phyloP scores from a whole-genome alignment of 768 basidiomycete species.

The Pulveroboletus sp. region DNA sequence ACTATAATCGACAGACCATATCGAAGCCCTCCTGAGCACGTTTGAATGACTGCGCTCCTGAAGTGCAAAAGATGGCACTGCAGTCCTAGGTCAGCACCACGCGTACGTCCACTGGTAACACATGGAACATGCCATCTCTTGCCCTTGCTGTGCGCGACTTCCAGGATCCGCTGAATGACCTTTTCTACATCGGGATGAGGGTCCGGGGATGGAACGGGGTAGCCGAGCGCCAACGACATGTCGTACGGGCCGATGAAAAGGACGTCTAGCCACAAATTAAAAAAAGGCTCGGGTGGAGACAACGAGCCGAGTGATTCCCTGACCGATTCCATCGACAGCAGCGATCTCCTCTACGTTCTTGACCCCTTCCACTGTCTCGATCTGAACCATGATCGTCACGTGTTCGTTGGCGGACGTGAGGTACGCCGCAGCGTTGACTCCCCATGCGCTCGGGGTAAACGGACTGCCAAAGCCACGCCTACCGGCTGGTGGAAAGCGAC shows the following conservation, averaged over 20 bases:
- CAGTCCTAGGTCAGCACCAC: background rate
- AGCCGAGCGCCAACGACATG: conserved; percentile 58
- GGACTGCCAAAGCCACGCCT: conserved; percentile 63
- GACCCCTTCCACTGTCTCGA: conserved; percentile 58
- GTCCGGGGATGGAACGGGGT: conserved; percentile 56
- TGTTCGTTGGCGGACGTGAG: conserved; percentile 50
- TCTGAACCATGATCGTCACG: conserved; percentile 58
- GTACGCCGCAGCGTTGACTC: conserved; percentile 47
- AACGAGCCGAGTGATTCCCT: conserved; percentile 11
- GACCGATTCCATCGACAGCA: conserved; percentile 57
- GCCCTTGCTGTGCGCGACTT: conserved; percentile 44
- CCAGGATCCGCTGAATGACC: conserved; percentile 50
- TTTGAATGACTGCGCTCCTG: conserved; percentile 39
- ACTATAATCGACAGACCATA: conserved; percentile 34
- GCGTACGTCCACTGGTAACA: background rate
- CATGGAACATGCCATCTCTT: conserved; percentile 57
- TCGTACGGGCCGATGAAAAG: conserved; percentile 68
- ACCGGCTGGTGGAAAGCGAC: conserved; percentile 59
- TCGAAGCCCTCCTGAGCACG: conserved; percentile 50
- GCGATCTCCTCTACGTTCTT: conserved; percentile 57
- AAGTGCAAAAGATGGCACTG: conserved; percentile 47
- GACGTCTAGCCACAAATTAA: conserved; percentile 32
- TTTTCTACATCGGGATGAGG: conserved; percentile 61
- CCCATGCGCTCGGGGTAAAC: conserved; percentile 58
- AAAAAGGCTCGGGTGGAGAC: background rate